These are phyloP conservation scores for Sordaria brevicollis DNA, from an alignment of 495 filamentous ascomycete genomes.

Conservation along the genomic window DNA sequence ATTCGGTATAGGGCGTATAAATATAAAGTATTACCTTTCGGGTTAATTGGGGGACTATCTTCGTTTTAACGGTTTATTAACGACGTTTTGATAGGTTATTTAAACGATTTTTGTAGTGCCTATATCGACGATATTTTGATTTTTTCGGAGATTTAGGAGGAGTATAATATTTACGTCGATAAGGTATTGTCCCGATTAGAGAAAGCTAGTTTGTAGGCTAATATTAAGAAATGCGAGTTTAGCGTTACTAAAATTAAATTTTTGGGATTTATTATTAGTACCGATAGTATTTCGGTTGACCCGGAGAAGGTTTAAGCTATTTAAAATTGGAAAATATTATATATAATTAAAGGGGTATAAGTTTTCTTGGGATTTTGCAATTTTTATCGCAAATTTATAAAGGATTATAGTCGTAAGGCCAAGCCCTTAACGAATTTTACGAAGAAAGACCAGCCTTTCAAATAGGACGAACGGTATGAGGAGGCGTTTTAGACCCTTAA, in stretches of 20 bases:
- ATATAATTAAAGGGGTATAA: no score
- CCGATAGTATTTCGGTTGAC: neutral
- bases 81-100: conserved; percentile 7
- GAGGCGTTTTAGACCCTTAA: no score
- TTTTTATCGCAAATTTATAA: no score
- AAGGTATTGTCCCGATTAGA: conserved; percentile 3
- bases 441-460: no score
- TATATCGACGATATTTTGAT: conserved; percentile 4
- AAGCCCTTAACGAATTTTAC: no score
- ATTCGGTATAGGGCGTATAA: conserved; percentile 20
- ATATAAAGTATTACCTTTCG: conserved; percentile 26
- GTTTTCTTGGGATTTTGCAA: no score
- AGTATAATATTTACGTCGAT: neutral
- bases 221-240: conserved; percentile 24
- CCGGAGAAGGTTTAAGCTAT: neutral
- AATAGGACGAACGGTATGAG: no score
- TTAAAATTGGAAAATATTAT: neutral
- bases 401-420: no score
- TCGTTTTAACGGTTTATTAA: conserved; percentile 26
- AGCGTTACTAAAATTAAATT: conserved; percentile 12
- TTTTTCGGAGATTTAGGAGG: neutral
- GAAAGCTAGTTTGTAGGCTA: conserved; percentile 9
- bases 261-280: conserved; percentile 15
- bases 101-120: conserved; percentile 11
- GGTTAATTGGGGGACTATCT: conserved; percentile 14